Evolutionary conservation across 1,284 basidiomycete genomes (phyloP).

Genomic region (Kwoniella shivajii): DNA sequence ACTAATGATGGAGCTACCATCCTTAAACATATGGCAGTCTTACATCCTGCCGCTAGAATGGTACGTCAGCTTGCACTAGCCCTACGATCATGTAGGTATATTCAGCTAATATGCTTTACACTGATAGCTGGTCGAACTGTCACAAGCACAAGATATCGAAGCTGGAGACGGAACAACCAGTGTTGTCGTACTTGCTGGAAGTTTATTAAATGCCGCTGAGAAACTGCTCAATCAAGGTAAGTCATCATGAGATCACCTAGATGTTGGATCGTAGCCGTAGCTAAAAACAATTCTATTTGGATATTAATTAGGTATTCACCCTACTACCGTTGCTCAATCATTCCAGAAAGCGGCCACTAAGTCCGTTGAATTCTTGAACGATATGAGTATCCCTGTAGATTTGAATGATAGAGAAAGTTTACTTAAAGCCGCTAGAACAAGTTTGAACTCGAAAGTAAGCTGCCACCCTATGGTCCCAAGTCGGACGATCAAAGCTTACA

Average conservation of each 20-base stretch:
- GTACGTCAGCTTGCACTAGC: slow-evolving; percentile 56
- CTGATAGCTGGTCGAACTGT: slow-evolving; percentile 87
- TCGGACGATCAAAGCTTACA: neutral
- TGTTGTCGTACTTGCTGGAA: slow-evolving; percentile 95
- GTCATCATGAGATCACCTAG: neutral
- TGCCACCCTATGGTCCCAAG: neutral
- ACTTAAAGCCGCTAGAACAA: slow-evolving; percentile 90
- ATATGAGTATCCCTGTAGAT: slow-evolving; percentile 91
- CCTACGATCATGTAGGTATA: neutral
- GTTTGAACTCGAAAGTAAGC: slow-evolving; percentile 88
- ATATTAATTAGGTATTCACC: slow-evolving; percentile 71
- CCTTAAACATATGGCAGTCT: slow-evolving; percentile 92
- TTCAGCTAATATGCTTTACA: neutral
- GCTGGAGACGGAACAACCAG: slow-evolving; percentile 99
- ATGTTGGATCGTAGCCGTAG: neutral
- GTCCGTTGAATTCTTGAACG: slow-evolving; percentile 90
- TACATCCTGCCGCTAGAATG: slow-evolving; percentile 99
- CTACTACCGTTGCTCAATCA: slow-evolving; percentile 94
- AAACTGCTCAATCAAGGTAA: slow-evolving; percentile 90
- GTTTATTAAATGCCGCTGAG: slow-evolving; percentile 89
- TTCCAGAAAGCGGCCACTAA: slow-evolving; percentile 92
- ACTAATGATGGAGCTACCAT: slow-evolving; percentile 99
- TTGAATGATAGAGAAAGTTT: slow-evolving; percentile 84
- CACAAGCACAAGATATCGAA: slow-evolving; percentile 96
- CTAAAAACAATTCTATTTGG: neutral